Percentiles rank a stretch among this genome's conserved stretches.
Conservation (phyloP, 805 yeast genomes). For the Hanseniaspora occidentalis region DNA sequence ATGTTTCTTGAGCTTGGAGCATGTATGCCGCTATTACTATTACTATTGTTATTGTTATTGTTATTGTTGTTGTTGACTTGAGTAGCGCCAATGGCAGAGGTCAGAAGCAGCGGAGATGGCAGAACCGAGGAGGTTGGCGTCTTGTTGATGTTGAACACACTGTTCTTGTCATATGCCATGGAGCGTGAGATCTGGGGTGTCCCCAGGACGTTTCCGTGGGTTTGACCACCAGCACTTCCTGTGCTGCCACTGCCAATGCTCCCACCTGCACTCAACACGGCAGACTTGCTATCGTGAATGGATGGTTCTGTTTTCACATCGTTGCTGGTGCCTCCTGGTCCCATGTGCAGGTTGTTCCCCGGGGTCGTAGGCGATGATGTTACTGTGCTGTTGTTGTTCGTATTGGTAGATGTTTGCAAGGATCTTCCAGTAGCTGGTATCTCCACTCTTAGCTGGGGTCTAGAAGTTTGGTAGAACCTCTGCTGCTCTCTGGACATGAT, state of each 20-base stretch:
- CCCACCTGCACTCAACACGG: neutral
- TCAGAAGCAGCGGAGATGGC: neutral
- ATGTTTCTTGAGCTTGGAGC: neutral
- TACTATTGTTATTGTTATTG: constrained; percentile 6
- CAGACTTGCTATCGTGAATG: constrained; percentile 1
- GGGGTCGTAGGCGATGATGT: too few species aligned
- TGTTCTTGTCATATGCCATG: neutral
- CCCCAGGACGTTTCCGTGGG: too few species aligned
- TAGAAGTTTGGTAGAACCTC: neutral
- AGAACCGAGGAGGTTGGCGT: neutral
- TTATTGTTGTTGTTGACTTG: constrained; percentile 6
- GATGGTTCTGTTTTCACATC: neutral
- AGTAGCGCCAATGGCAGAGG: neutral
- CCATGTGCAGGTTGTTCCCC: too few species aligned
- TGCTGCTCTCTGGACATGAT: too few species aligned
- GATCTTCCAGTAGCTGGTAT: neutral
- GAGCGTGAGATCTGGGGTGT: neutral
- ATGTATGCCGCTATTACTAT: constrained; percentile 4
- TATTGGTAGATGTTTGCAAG: neutral
- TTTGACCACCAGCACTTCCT: neutral
- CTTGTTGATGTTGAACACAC: neutral
- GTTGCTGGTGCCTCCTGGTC: neutral
- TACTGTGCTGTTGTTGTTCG: neutral
- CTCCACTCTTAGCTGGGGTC: neutral
- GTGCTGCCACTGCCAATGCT: neutral